These are phyloP conservation scores for Niveomyces coronatus DNA, from an alignment of 2,329 filamentous ascomycete species.

Conservation along the genomic window DNA sequence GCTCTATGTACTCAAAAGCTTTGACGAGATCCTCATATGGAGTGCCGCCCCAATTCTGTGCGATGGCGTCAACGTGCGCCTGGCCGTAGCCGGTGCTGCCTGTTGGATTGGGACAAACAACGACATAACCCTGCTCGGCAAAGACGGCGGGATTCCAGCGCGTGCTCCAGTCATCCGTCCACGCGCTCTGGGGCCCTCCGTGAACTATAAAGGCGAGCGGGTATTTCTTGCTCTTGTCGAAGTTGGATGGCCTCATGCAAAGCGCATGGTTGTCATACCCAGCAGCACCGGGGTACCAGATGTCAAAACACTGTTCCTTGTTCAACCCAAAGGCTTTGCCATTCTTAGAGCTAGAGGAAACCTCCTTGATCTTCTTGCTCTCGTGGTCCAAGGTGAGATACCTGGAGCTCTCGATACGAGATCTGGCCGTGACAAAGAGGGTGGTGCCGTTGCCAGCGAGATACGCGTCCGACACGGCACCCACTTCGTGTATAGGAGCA, in stretches of 20 bases:
- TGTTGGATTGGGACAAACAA: constrained; percentile 72
- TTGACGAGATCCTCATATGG: constrained; percentile 77
- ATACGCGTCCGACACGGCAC: constrained; percentile 43
- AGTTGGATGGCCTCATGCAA: constrained; percentile 54
- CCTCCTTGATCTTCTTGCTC: constrained; percentile 24
- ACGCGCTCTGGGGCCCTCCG: constrained; percentile 71
- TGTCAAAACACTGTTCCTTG: constrained; percentile 51
- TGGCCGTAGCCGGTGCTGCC: constrained; percentile 78
- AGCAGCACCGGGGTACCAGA: constrained; percentile 58
- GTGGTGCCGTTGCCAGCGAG: constrained; percentile 36
- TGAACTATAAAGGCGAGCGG: constrained; percentile 74
- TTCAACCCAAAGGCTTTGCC: constrained; percentile 59
- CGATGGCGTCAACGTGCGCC: constrained; percentile 64
- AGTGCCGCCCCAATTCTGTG: constrained; percentile 70
- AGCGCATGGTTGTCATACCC: constrained; percentile 60
- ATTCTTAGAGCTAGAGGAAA: constrained; percentile 56
- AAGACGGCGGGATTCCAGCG: constrained; percentile 82
- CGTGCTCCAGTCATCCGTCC: constrained; percentile 66
- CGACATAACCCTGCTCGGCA: constrained; percentile 79
- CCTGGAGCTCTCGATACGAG: constrained; percentile 60
- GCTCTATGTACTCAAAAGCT: constrained; percentile 63
- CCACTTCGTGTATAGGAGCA: constrained; percentile 38
- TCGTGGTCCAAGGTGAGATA: constrained; percentile 50
- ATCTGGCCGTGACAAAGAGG: constrained; percentile 58
- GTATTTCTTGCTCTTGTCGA: constrained; percentile 61